Base-by-base conservation (phyloP, 768 basidiomycete genomes). In the Leucosporidium scottii region DNA sequence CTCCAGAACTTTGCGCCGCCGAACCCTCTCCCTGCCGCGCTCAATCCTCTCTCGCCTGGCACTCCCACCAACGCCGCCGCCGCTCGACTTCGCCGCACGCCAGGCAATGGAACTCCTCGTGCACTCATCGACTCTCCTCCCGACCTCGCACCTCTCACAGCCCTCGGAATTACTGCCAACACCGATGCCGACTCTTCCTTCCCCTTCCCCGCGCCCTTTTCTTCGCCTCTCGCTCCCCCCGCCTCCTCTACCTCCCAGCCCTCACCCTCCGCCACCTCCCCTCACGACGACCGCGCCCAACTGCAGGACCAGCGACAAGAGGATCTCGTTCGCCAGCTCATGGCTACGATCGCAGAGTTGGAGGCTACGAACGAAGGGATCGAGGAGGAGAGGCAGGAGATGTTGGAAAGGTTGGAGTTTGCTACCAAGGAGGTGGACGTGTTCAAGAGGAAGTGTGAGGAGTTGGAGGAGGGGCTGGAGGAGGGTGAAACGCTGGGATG, bases 331-430 rank as follows among this genome's bases (percentile, higher is more conserved):
- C 59, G 59, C 0, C 68, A 71, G 54, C 71, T 75, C 20, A 54
- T 74, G 18, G 55, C 64, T 39, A 73, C 73, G 58, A 73, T 75
- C 18, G 68, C 67, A 15, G 75, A 74, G 66, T 55, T 75, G 8
- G 64, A 69, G 53, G 53, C 66, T 15, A 65, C 62, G 31, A 74
- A 75, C 61, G 59, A 65, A 15, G 54, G 49, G 50, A 70, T 75
- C 28, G 18, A 48, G 9, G 54, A 51, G 8, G 64, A 73, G 57
- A 34, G 75, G 12, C 53, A 64, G 10, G 62, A 62, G 36, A 67
- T 71, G 60, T 66, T 65, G 23, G 21, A 23, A 1, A 62, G 63
- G 47, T 62, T 74, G 15, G 71, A 65, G 17, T 44, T 60, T 27
- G 71, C 60, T 27, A 54, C 63, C 27, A 47, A 61, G 23, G 71